Conservation (phyloP, 164 flowering plant genomes). For the Taxillus chinensis region DNA sequence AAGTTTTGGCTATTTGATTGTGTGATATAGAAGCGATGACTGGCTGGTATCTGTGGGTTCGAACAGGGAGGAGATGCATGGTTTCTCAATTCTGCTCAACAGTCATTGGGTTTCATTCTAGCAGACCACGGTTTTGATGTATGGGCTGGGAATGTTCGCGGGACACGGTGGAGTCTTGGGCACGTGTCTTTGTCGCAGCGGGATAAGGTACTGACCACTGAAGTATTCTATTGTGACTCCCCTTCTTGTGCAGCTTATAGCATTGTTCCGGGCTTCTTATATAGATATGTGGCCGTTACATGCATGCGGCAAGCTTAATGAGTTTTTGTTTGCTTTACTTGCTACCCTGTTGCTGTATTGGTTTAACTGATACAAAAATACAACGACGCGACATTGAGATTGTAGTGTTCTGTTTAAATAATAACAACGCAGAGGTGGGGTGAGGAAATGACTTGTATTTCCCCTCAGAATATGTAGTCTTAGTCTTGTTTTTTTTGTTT, state of each 20-base stretch:
- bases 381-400: too few species aligned
- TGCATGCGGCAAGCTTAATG: neutral
- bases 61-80: conserved; percentile 91
- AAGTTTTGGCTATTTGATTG: too few species aligned
- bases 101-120: conserved; percentile 87
- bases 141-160: conserved; percentile 96
- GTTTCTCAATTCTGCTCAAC: conserved; percentile 65
- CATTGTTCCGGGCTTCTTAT: neutral
- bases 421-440: too few species aligned
- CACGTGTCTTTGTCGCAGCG: conserved; percentile 59
- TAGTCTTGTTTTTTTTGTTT: too few species aligned
- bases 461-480: too few species aligned
- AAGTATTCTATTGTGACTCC: neutral
- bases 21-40: too few species aligned
- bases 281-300: neutral
- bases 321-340: neutral
- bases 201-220: conserved; percentile 44
- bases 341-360: too few species aligned
- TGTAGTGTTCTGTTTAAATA: too few species aligned
- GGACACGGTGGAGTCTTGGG: conserved; percentile 88
- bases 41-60: neutral
- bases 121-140: conserved; percentile 92
- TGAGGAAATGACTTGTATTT: too few species aligned
- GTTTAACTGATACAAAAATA: too few species aligned
- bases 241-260: neutral